Evolutionary conservation across 305 asterid species (phyloP), one percentile per base, ranked within the genome.

Genomic region (Fraxinus nigra): DNA sequence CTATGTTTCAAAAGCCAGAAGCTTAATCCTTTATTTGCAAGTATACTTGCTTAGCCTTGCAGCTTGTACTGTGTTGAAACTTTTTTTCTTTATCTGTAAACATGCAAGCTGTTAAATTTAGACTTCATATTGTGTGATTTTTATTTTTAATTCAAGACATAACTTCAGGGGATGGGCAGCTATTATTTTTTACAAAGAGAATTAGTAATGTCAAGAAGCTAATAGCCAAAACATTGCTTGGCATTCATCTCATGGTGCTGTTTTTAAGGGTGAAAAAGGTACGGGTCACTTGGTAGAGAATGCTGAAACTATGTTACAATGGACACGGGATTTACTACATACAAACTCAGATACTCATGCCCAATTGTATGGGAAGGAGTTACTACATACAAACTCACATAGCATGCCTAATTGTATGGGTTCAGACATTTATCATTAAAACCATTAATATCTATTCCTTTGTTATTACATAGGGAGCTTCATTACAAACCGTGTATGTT

Each of bases 391-490:
- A 67, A 11, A 10, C n/a, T 67, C 37, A 13, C 74, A 67, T 9
- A 61, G 20, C 14, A 46, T 26, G 26, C 26, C 16, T 26, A 32
- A 7, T 14, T 76, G 22, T 76, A 51, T 3, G 26, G 26, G 7
- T 30, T 77, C 67, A 70, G 76, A 70, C 76, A 32, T 65, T 26
- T 26, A 65, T 65, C 18, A 65, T 22, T 4, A 65, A 65, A 65
- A 65, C 73, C 35, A 26, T 26, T 65, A 24, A 10, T 13, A 4
- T 26, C 26, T 38, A 38, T 77, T 65, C 30, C 26, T n/a, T 20
- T 77, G 24, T 30, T 38, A 34, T 81, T 76, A 76, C 75, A 18
- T 81, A 67, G 33, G 30, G 22, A 67, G 34, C 40, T 22, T 61
- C 81, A 61, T 78, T 33, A 33, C 16, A 63, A 54, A 30, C 79